Conservation (phyloP, 2,329 filamentous ascomycete species). For the Fusarium subtropicale region DNA sequence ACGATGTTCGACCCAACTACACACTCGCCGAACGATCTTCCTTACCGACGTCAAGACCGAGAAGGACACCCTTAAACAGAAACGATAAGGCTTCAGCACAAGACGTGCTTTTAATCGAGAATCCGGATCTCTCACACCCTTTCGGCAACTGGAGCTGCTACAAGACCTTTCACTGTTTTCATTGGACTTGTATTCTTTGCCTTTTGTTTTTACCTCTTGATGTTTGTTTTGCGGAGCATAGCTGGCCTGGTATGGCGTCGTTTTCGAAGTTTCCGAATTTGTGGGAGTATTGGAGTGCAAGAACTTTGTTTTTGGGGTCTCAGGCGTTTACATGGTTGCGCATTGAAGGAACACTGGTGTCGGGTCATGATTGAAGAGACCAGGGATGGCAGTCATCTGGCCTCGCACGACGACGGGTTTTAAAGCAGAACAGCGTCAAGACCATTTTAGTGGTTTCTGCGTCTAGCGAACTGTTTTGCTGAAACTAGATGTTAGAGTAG, state of each 20-base stretch:
- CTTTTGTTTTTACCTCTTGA: slow-evolving; percentile 26
- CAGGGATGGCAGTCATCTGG: slow-evolving; percentile 4
- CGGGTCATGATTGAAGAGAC: slow-evolving; percentile 25
- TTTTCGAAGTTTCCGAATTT: slow-evolving; percentile 27
- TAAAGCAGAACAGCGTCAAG: slow-evolving; percentile 14
- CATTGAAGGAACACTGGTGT: slow-evolving; percentile 8
- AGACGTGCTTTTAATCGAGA: neutral
- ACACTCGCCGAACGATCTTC: neutral
- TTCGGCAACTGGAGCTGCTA: neutral
- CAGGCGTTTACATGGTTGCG: slow-evolving; percentile 32
- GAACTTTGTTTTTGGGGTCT: slow-evolving; percentile 31
- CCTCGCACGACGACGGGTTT: slow-evolving; percentile 5
- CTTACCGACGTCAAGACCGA: neutral
- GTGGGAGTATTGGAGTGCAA: slow-evolving; percentile 43
- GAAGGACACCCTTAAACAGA: neutral
- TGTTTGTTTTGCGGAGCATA: slow-evolving; percentile 33
- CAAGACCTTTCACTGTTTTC: slow-evolving; percentile 1
- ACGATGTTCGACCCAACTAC: neutral
- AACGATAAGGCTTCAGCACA: neutral
- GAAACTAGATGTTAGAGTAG: slow-evolving; percentile 40
- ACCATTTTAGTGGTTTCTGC: slow-evolving; percentile 2
- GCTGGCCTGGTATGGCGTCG: slow-evolving; percentile 29
- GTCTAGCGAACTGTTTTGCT: slow-evolving; percentile 12
- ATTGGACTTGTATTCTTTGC: slow-evolving; percentile 7
- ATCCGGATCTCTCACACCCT: neutral